Evolutionary conservation across 2,329 filamentous ascomycete species (phyloP), one percentile per base, ranked within the genome.

Genomic region (Neofusicoccum laricinum): DNA sequence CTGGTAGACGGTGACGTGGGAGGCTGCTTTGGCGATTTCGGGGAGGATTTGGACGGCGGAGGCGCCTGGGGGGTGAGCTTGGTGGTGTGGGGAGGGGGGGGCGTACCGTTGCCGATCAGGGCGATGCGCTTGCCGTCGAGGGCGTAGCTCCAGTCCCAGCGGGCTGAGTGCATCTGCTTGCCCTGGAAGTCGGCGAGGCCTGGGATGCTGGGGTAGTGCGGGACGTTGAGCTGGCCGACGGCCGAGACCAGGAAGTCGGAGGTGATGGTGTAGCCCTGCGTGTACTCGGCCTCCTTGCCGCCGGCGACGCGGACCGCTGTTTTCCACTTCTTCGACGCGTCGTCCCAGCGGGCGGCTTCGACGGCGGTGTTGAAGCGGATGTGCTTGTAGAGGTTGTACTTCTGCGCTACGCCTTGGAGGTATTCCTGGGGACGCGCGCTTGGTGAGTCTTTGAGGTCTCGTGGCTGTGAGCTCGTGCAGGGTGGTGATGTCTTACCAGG

Each of bases 141-240:
- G 57, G 82, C 78, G 66, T 85, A 85, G 48, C 78, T 83, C 83
- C 84, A 86, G 66, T 87, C 84, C 84, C 85, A 87, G n/a, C 84
- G 72, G 4, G 85, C 84, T 2, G 81, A 83, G 66, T 87, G 85
- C 78, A 83, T 85, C 63, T 80, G 75, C 72, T 84, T 85, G 2
- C 84, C 83, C 45, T 79, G 72, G 64, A 84, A 86, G 5, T 75
- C 72, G 0, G 80, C 73, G 10, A 84, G 63, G 0, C 83, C 83
- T 8, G 79, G 73, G 12, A 86, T 83, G 0, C 78, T 70, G 0
- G 84, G 83, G 67, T 79, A 81, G 6, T 76, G 73, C 0, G 85
- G 86, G 36, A 80, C 73, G 68, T 88, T 88, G 40, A 88, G 72
- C 68, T 87, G 84, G 0, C 86, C 85, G 34, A 87, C 84, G 1